Conservation (phyloP, 1,139 yeast genomes). For the Debaryomyces sp. region DNA sequence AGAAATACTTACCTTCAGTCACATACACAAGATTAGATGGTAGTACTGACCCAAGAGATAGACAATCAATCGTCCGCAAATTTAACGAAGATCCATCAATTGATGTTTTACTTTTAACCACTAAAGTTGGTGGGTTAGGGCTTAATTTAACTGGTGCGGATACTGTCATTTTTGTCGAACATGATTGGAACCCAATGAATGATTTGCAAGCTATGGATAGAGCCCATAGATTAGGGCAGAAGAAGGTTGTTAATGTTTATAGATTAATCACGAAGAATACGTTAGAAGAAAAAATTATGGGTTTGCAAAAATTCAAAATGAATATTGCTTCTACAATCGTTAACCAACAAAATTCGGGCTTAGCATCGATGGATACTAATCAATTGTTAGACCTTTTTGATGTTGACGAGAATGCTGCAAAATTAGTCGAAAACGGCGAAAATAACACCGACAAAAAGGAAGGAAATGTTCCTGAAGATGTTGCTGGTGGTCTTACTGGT, state of each 20-base stretch:
- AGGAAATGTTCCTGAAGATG: constrained; percentile 51
- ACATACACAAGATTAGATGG: constrained; percentile 97
- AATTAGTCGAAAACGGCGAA: constrained; percentile 33
- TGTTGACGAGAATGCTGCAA: constrained; percentile 59
- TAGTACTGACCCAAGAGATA: constrained; percentile 86
- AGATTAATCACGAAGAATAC: constrained; percentile 91
- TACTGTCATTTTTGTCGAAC: constrained; percentile 97
- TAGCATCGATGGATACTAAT: constrained; percentile 95
- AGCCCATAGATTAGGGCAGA: constrained; percentile 97
- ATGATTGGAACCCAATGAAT: constrained; percentile 99
- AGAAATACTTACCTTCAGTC: constrained; percentile 84
- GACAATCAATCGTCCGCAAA: constrained; percentile 88
- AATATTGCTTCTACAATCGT: constrained; percentile 96
- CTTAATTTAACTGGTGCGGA: constrained; percentile 98
- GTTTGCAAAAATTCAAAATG: constrained; percentile 95
- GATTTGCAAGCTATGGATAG: constrained; percentile 99
- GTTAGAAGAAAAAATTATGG: constrained; percentile 97
- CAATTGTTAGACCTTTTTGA: constrained; percentile 90
- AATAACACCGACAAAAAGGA: constrained; percentile 27
- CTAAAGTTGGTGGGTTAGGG: constrained; percentile 98
- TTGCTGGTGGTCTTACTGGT: constrained; percentile 62
- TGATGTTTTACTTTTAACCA: constrained; percentile 86
- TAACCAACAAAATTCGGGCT: constrained; percentile 93
- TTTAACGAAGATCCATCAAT: constrained; percentile 97
- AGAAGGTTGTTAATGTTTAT: constrained; percentile 94